phyloP scores from a whole-genome alignment of 179 eudicot species.

The Monotropa hypopitys region DNA sequence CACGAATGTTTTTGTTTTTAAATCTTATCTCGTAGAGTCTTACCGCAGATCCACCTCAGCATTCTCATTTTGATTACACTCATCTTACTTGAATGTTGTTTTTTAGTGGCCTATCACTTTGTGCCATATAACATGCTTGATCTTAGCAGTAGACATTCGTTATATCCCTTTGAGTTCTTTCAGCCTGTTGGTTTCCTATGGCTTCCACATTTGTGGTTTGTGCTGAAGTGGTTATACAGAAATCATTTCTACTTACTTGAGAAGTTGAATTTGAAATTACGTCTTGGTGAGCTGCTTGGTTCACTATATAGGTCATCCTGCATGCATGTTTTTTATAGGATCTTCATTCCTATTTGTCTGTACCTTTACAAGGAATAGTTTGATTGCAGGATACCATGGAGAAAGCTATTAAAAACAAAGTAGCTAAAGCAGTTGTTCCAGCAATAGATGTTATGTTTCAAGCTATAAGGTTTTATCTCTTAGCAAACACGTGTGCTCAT shows the following conservation, averaged over 20 bases:
- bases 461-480: constrained; percentile 64
- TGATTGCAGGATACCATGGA: constrained; percentile 89
- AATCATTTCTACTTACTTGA: background rate
- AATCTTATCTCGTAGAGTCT: too few species aligned
- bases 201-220: background rate
- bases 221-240: background rate
- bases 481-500: background rate
- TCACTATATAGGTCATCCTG: background rate
- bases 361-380: constrained; percentile 1
- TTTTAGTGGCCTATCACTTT: too few species aligned
- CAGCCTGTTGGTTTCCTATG: background rate
- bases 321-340: background rate
- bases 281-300: background rate
- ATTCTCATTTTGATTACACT: too few species aligned
- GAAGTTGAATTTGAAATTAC: background rate
- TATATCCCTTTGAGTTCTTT: background rate
- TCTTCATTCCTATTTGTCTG: background rate
- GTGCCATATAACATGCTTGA: too few species aligned
- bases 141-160: too few species aligned
- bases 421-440: constrained; percentile 97
- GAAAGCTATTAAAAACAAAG: constrained; percentile 89
- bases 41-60: too few species aligned
- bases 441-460: constrained; percentile 99
- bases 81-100: too few species aligned
- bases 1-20: too few species aligned